Percentiles rank a stretch among this genome's conserved stretches.
Evolutionary conservation across 2,329 filamentous ascomycete species (phyloP).

Genomic region (Pseudogymnoascus sp.): DNA sequence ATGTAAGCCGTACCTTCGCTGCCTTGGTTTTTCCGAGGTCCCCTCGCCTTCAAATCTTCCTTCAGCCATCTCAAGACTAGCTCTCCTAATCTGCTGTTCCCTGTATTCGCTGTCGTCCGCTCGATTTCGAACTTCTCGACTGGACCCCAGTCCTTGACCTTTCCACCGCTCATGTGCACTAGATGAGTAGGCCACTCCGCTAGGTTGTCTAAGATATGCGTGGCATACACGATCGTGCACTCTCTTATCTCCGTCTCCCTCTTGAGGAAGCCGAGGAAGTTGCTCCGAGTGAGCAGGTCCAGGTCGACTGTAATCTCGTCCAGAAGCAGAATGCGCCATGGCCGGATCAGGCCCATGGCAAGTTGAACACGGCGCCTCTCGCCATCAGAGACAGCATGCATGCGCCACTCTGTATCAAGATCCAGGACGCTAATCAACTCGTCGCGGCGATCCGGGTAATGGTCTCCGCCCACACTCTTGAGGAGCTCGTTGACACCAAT

Average conservation of each 20-base stretch:
- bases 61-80: slow-evolving; percentile 82
- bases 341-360: slow-evolving; percentile 87
- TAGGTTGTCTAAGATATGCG: slow-evolving; percentile 92
- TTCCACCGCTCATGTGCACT: slow-evolving; percentile 89
- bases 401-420: slow-evolving; percentile 85
- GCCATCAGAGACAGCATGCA: slow-evolving; percentile 92
- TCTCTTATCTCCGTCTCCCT: slow-evolving; percentile 72
- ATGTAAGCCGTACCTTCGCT: slow-evolving; percentile 43
- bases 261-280: slow-evolving; percentile 82
- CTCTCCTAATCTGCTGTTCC: slow-evolving; percentile 80
- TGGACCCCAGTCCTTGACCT: slow-evolving; percentile 76
- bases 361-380: slow-evolving; percentile 88
- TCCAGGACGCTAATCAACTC: slow-evolving; percentile 84
- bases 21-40: slow-evolving; percentile 49
- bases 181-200: slow-evolving; percentile 92
- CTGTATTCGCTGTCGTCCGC: slow-evolving; percentile 33
- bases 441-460: slow-evolving; percentile 73
- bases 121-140: slow-evolving; percentile 60
- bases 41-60: slow-evolving; percentile 70
- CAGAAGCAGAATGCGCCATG: slow-evolving; percentile 83
- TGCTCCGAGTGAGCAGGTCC: slow-evolving; percentile 74
- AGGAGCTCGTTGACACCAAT: slow-evolving; percentile 87
- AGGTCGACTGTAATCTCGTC: slow-evolving; percentile 98
- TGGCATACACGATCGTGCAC: slow-evolving; percentile 95
- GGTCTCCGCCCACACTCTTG: slow-evolving; percentile 75